phyloP scores from a whole-genome alignment of 345 rosid species.

The Gossypium sturtianum region DNA sequence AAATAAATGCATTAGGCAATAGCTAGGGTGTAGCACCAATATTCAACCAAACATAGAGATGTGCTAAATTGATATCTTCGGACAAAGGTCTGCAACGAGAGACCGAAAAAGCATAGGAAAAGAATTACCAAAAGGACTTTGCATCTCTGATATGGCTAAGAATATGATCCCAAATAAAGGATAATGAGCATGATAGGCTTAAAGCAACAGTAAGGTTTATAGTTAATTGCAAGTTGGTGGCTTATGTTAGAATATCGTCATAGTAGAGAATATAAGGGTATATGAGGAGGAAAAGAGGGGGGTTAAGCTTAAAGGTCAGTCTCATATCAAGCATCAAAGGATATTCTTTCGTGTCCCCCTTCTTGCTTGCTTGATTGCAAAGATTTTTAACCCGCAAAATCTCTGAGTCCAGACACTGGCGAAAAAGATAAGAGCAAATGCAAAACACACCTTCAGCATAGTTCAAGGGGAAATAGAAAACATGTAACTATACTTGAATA shows the following conservation, averaged over 20 bases:
- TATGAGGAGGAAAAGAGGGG: not conserved
- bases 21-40: not conserved
- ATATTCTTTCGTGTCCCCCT: conserved; percentile 75
- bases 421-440: conserved; percentile 9
- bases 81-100: not conserved
- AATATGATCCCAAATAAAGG: not conserved
- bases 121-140: not conserved
- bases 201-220: not conserved
- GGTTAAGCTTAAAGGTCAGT: not conserved
- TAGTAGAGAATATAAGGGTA: conserved; percentile 5
- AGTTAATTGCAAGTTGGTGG: not conserved
- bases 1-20: not conserved
- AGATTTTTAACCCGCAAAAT: conserved; percentile 57
- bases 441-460: conserved; percentile 6
- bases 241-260: not conserved
- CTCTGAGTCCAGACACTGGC: conserved; percentile 72
- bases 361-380: conserved; percentile 83
- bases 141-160: not conserved
- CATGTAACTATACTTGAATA: not conserved
- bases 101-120: not conserved
- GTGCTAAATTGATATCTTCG: not conserved
- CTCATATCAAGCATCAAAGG: conserved; percentile 46
- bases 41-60: not conserved
- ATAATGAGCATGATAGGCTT: not conserved
- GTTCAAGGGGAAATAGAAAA: not conserved